These are phyloP conservation scores for Rhododendron williamsianum DNA, from an alignment of 148 eudicot species.

Conservation along the genomic window DNA sequence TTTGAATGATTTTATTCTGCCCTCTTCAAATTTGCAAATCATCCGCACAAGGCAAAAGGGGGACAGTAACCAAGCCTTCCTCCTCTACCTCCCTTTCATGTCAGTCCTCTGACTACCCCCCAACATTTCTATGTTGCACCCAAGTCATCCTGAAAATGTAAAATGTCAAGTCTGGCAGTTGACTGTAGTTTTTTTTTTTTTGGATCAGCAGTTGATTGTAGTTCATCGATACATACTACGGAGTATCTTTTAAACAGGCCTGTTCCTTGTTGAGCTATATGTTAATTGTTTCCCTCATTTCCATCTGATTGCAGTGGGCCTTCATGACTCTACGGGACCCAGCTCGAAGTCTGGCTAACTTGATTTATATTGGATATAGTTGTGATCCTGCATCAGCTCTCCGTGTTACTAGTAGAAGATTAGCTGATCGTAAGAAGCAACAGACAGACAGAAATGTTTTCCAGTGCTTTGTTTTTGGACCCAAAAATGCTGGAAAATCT, in stretches of 20 bases:
- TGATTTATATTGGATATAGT: conserved; percentile 47
- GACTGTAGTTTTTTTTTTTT: not conserved
- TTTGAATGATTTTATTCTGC: not conserved
- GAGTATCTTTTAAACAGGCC: not conserved
- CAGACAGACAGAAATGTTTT: conserved; percentile 48
- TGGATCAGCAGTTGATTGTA: not conserved
- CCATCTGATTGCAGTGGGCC: conserved; percentile 38
- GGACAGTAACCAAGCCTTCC: conserved; percentile 1
- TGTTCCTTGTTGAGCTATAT: conserved; percentile 1
- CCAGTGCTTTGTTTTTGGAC: conserved; percentile 58
- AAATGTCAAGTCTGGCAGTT: not conserved
- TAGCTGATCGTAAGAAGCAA: conserved; percentile 40
- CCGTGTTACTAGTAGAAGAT: conserved; percentile 47
- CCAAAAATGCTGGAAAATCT: conserved; percentile 50
- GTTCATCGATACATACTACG: not conserved
- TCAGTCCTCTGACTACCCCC: not conserved
- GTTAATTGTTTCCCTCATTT: not conserved
- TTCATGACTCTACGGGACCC: conserved; percentile 54
- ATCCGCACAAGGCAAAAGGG: not conserved
- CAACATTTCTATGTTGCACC: not conserved
- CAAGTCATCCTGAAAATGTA: not conserved
- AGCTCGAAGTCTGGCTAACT: conserved; percentile 40
- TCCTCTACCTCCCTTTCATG: not conserved
- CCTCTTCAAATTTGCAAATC: not conserved
- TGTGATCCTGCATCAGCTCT: conserved; percentile 46